Percentiles rank a stretch among this genome's conserved stretches.
Evolutionary conservation across 2,329 filamentous ascomycete species (phyloP).

Genomic region (Epichloe amarillans): DNA sequence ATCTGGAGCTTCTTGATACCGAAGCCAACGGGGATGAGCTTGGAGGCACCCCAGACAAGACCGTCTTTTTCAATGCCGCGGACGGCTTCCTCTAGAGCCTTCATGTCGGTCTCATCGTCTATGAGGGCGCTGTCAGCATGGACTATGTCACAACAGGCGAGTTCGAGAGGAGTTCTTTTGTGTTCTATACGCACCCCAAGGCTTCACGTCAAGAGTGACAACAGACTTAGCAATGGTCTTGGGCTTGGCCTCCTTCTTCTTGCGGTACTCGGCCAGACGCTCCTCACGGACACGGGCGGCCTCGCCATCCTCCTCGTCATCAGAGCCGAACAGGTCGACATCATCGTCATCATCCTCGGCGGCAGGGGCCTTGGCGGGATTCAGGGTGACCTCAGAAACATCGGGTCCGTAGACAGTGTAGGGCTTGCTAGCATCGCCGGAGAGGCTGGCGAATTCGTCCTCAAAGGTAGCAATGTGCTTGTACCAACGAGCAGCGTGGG

Average conservation of each 20-base stretch:
- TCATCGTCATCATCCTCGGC: conserved; percentile 59
- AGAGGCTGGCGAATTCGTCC: conserved; percentile 80
- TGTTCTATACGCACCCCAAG: conserved; percentile 62
- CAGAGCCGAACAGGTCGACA: conserved; percentile 84
- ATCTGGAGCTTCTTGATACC: conserved; percentile 99
- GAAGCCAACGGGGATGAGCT: conserved; percentile 82
- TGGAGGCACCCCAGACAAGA: conserved; percentile 88
- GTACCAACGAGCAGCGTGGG: conserved; percentile 90
- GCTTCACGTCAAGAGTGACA: conserved; percentile 93
- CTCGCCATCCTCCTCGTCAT: conserved; percentile 87
- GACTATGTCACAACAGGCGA: neutral
- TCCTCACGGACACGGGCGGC: conserved; percentile 73
- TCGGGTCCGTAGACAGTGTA: conserved; percentile 90
- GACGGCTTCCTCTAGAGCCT: conserved; percentile 65
- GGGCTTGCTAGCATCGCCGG: conserved; percentile 80
- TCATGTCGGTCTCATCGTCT: conserved; percentile 93
- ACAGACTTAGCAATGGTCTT: conserved; percentile 94
- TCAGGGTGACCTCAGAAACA: conserved; percentile 59
- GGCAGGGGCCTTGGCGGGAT: conserved; percentile 72
- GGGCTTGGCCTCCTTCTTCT: conserved; percentile 90
- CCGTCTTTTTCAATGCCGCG: conserved; percentile 81
- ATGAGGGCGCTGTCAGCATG: neutral
- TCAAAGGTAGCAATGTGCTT: conserved; percentile 93
- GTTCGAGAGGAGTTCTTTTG: neutral
- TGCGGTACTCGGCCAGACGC: conserved; percentile 83